Evolutionary conservation across 2,329 filamentous ascomycete species (phyloP).

Genomic region (Aspergillus ochraceus): DNA sequence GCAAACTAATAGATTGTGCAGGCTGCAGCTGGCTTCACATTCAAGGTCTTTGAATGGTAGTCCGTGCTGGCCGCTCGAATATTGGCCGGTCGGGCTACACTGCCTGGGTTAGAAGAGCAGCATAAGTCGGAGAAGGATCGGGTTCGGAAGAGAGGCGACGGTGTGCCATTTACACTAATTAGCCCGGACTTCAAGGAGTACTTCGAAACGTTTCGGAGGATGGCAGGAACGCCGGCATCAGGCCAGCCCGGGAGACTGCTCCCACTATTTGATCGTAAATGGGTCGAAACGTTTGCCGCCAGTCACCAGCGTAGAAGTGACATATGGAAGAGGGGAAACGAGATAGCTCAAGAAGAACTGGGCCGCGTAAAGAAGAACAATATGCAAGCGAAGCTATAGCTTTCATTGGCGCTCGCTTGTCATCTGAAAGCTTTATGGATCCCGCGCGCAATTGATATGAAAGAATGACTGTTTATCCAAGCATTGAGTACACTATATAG

Average conservation of each 20-base stretch:
- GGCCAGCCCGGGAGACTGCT: neutral
- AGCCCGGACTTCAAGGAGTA: constrained; percentile 63
- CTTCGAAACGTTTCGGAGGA: constrained; percentile 50
- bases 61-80: constrained; percentile 60
- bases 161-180: constrained; percentile 49
- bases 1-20: too few species aligned
- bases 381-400: neutral
- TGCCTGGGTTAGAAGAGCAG: constrained; percentile 54
- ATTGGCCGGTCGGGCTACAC: constrained; percentile 52
- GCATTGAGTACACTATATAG: too few species aligned
- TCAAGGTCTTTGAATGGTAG: constrained; percentile 68
- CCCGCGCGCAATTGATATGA: too few species aligned
- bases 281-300: neutral
- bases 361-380: neutral
- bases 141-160: neutral
- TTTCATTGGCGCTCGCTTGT: neutral
- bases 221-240: constrained; percentile 33
- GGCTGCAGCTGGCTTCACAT: constrained; percentile 47
- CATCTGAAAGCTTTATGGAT: too few species aligned
- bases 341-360: neutral
- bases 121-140: constrained; percentile 52
- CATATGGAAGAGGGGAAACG: neutral
- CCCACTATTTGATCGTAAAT: neutral
- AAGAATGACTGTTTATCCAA: too few species aligned
- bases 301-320: neutral